phyloP scores from a whole-genome alignment of 2,329 filamentous ascomycete species.

The Calonectria pteridis region DNA sequence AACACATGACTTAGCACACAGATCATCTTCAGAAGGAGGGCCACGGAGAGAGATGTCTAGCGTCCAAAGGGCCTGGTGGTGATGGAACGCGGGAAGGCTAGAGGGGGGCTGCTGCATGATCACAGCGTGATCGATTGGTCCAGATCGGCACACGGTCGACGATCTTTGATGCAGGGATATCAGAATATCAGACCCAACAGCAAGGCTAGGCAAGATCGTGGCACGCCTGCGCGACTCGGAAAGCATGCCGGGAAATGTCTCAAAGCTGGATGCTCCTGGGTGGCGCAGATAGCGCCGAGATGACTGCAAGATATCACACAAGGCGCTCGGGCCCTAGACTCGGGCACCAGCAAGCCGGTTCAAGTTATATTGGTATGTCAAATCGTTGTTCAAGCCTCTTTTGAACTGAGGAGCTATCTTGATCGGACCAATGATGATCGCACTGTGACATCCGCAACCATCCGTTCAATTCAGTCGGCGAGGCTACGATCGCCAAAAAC shows the following conservation, averaged over 20 bases:
- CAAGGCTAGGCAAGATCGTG: neutral
- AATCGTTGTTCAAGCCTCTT: neutral
- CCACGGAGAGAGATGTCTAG: neutral
- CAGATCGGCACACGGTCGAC: neutral
- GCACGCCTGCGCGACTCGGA: neutral
- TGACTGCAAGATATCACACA: neutral
- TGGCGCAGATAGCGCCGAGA: neutral
- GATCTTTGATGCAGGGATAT: constrained; percentile 1
- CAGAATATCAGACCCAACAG: neutral
- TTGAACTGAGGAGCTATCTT: neutral
- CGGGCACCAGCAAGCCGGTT: no score
- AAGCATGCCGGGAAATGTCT: neutral
- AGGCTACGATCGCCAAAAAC: neutral
- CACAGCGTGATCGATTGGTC: neutral
- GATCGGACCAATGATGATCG: neutral
- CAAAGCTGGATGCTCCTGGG: neutral
- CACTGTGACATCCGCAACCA: neutral
- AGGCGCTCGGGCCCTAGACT: neutral
- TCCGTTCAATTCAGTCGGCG: neutral
- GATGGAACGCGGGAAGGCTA: neutral
- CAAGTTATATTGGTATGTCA: neutral
- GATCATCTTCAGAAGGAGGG: neutral
- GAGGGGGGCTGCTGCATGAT: neutral
- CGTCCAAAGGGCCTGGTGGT: neutral
- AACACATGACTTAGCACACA: neutral